Evolutionary conservation across 106 monocot genomes (phyloP), one percentile per base, ranked within the genome.

Genomic region (Platanthera zijinensis): DNA sequence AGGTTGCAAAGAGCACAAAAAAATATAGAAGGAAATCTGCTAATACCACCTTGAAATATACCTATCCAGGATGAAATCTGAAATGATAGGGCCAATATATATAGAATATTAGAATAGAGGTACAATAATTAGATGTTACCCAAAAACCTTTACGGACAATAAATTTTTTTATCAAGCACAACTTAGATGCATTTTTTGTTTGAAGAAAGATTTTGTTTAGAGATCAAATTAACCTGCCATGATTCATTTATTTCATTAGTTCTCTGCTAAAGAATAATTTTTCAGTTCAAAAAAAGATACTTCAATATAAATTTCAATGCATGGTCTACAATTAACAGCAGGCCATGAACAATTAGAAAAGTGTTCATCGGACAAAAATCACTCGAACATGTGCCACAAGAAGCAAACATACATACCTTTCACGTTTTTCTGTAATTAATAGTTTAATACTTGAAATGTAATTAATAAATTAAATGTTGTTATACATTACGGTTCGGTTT

Each of bases 1-100:
- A 47, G 45, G 53, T 22, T 71, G 51, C 21, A 46, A 50, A 71
- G 74, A 78, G 79, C 64, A 69, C 39, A 39, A 39, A 39, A 69
- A 54, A 62, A 89, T 30, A 56, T 64, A 56, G 28, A 70, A 61
- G 74, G 74, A 18, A 78, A 78, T 82, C 82, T 84, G 81, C 76
- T 81, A 74, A 80, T 83, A 68, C 83, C 57, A 76, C 78, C 69
- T 39, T 77, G 76, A 45, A 69, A 52, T 76, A 52, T 70, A 73
- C 54, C 71, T 59, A 72, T 73, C 79, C 73, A 73, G 61, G 73
- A 73, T 50, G 50, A 50, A 50, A 72, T 72, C 72, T 72, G 72
- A 51, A 72, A 51, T 47, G 1, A 18, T n/a, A 71, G 49, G 71
- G 5, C 10, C 30, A 71, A n/a, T 48, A 50, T 49, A 71, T n/a